phyloP scores from a whole-genome alignment of 1,284 basidiomycete species.

The Termitomyces sp. region DNA sequence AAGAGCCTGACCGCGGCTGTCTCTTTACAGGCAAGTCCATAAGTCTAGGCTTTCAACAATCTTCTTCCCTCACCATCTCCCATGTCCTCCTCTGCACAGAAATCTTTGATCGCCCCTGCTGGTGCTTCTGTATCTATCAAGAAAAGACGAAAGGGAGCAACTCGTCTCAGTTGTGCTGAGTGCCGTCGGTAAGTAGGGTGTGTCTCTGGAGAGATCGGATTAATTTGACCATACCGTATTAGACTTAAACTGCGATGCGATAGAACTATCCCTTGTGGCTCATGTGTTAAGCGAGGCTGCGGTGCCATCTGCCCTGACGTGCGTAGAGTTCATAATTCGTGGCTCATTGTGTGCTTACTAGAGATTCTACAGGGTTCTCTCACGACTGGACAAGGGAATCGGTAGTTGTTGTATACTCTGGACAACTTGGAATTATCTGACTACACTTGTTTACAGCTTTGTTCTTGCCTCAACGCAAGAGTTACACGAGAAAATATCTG shows the following conservation, averaged over 20 bases:
- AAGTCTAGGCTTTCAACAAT: not conserved
- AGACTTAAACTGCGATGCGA: slow-evolving; percentile 76
- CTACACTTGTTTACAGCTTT: slow-evolving; percentile 42
- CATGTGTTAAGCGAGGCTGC: slow-evolving; percentile 66
- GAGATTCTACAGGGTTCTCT: slow-evolving; percentile 49
- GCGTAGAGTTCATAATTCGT: slow-evolving; percentile 12
- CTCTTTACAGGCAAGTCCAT: not conserved
- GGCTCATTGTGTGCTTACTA: not conserved
- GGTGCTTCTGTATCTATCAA: slow-evolving; percentile 39
- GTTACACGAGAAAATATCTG: slow-evolving; percentile 75
- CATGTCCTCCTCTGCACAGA: slow-evolving; percentile 36
- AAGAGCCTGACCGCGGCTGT: slow-evolving; percentile 11
- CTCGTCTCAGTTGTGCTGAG: slow-evolving; percentile 70
- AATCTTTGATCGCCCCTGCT: slow-evolving; percentile 26
- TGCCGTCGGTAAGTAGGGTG: slow-evolving; percentile 47
- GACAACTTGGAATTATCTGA: slow-evolving; percentile 9
- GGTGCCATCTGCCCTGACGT: slow-evolving; percentile 64
- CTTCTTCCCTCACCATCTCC: slow-evolving; percentile 22
- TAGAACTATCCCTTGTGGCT: slow-evolving; percentile 60
- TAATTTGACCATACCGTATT: slow-evolving; percentile 3
- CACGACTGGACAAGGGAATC: slow-evolving; percentile 76
- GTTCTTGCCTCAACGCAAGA: slow-evolving; percentile 79
- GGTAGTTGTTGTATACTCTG: slow-evolving; percentile 34
- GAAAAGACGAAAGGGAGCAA: slow-evolving; percentile 72
- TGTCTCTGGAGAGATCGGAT: slow-evolving; percentile 8